Evolutionary conservation across 108 stramenopile species (phyloP).

Genomic region (Cyclotella baltica): DNA sequence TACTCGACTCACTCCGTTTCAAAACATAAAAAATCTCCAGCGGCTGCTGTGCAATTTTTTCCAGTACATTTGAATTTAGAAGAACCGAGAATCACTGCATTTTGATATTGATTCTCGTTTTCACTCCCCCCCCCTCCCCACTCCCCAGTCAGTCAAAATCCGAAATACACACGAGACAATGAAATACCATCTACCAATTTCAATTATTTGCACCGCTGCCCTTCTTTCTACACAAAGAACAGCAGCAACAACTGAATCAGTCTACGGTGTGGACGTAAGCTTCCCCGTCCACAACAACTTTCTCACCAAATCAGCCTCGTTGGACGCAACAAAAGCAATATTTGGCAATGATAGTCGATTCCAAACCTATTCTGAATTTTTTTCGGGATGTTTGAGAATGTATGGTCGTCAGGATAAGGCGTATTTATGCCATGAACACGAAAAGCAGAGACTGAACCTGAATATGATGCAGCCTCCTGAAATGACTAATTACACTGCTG

Average conservation of each 20-base stretch:
- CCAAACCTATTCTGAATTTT: slow-evolving; percentile 29
- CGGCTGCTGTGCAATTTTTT: no score
- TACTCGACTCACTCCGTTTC: no score
- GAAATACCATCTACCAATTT: no score
- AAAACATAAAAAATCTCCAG: no score
- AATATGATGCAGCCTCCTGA: slow-evolving; percentile 29
- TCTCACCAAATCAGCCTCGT: slow-evolving; percentile 7
- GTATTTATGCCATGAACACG: slow-evolving; percentile 21
- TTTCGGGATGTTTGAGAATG: slow-evolving; percentile 37
- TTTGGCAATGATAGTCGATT: slow-evolving; percentile 23
- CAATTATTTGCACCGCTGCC: not conserved
- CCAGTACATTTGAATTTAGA: no score
- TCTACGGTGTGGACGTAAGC: slow-evolving; percentile 42
- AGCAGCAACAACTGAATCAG: not conserved
- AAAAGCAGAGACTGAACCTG: slow-evolving; percentile 31
- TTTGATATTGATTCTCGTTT: no score
- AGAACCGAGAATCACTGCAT: no score
- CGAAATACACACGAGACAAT: no score
- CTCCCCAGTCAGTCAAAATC: no score
- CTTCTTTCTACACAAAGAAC: not conserved
- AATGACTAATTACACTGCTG: slow-evolving; percentile 45
- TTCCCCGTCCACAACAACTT: slow-evolving; percentile 49
- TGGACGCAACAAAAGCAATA: slow-evolving; percentile 4
- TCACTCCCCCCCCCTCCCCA: no score
- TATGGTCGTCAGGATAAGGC: slow-evolving; percentile 12